Evolutionary conservation across 1,284 basidiomycete genomes (phyloP), one percentile per base, ranked within the genome.

Genomic region (Pisolithus thermaeus): DNA sequence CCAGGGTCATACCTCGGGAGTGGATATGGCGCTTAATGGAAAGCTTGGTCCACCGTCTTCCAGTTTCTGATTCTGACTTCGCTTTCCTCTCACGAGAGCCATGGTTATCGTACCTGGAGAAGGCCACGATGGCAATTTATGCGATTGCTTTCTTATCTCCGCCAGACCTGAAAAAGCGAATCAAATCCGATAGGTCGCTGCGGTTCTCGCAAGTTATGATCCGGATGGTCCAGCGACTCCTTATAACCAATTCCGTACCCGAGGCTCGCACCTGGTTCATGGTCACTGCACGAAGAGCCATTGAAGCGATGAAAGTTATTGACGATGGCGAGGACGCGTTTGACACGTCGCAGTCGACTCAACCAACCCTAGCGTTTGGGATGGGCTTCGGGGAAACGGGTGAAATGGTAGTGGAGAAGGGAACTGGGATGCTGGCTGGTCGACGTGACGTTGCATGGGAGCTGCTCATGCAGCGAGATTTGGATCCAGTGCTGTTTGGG

Each of bases 111-210:
- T 90, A 92, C 66, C 71, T 88, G 56, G 92, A 96, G 72, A 85
- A 89, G 54, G 72, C 81, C 41, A 76, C 88, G 20, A 81, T 95
- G 74, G 81, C 81, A 16, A 78, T 97, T 38, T 97, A 97, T 73
- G 86, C 87, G 35, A 72, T 98, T 53, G 83, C 87, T 7, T 97
- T 94, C 75, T 74, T 96, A 45, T 81, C 92, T 4, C 79, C 92
- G 1, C 83, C 84, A 1, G 70, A 76, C 30, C 66, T 93, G 52
- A 92, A 96, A 70, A 69, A 76, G 50, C 75, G 72, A 52, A 77
- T 95, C 59, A 87, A 89, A 57, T 63, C 70, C 41, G 74, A 83
- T 66, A 72, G 79, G 48, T 67, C 67, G 53, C 70, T 89, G 46
- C 79, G 79, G 45, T 82, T 87, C 65, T 74, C 78, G 54, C 73